Conservation (phyloP, 2,329 filamentous ascomycete genomes). For the Sclerotiophoma versabilis region DNA sequence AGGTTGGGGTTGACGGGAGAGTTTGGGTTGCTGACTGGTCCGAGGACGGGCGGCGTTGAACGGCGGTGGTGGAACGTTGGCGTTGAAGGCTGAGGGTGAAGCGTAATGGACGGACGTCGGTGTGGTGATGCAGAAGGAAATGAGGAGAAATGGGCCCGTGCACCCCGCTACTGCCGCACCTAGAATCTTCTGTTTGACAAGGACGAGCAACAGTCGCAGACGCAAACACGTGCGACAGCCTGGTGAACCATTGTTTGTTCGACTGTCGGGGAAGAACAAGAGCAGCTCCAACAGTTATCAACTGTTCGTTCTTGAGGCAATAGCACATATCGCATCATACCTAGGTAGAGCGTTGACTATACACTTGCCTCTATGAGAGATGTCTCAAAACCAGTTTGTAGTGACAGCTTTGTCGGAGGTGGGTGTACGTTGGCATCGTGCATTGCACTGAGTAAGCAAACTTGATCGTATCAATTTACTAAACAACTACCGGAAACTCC, state of each 20-base stretch:
- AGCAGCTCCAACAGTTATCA: no score
- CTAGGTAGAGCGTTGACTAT: no score
- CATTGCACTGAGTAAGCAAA: no score
- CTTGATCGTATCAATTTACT: slow-evolving; percentile 1
- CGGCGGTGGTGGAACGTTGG: slow-evolving; percentile 5
- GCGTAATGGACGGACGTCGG: slow-evolving; percentile 17
- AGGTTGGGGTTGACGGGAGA: neutral
- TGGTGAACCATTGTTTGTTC: no score
- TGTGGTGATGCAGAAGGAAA: slow-evolving; percentile 21
- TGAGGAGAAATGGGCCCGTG: slow-evolving; percentile 22
- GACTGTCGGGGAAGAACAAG: no score
- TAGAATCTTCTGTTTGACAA: slow-evolving; percentile 7
- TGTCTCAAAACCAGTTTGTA: no score
- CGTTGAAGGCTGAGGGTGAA: neutral
- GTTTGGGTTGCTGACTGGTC: slow-evolving; percentile 12
- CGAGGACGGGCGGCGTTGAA: slow-evolving; percentile 10
- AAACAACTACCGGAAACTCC: slow-evolving; percentile 30
- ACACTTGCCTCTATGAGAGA: no score
- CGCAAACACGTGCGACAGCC: neutral
- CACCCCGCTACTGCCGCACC: slow-evolving; percentile 5
- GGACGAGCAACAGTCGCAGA: neutral
- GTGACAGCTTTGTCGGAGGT: no score
- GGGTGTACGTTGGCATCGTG: no score
- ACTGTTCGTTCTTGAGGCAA: no score
- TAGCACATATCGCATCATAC: no score